phyloP scores from a whole-genome alignment of 2,329 filamentous ascomycete species.

The Trichophyton rubrum region DNA sequence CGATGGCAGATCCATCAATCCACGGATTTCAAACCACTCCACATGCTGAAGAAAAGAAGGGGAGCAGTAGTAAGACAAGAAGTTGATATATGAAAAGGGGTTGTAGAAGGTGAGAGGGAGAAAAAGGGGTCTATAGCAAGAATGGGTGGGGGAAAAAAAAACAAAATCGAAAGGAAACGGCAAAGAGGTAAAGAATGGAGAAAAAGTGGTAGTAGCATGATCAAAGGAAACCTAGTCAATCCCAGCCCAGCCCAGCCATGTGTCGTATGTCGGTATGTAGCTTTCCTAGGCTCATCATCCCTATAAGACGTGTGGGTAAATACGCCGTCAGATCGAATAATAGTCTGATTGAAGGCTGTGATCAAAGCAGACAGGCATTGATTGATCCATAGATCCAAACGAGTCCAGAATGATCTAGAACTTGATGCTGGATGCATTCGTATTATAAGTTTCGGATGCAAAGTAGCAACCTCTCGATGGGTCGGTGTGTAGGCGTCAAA shows the following conservation, averaged over 20 bases:
- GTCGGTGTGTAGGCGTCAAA: background rate
- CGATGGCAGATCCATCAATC: background rate
- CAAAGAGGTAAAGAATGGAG: background rate
- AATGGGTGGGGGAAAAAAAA: background rate
- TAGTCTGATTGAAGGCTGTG: background rate
- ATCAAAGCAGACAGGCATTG: background rate
- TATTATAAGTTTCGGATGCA: background rate
- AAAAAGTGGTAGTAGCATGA: background rate
- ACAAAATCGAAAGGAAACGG: background rate
- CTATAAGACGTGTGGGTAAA: background rate
- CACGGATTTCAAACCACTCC: background rate
- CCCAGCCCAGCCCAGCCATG: background rate
- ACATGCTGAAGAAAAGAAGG: background rate
- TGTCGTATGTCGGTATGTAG: background rate
- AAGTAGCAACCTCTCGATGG: background rate
- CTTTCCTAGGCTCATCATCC: background rate
- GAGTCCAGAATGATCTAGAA: background rate
- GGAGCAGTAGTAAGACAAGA: background rate
- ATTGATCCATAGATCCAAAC: background rate
- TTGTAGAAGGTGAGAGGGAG: background rate
- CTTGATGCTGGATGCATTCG: background rate
- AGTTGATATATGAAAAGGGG: background rate
- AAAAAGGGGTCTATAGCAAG: background rate
- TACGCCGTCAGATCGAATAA: background rate
- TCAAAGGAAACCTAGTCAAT: background rate